A percentile compares a stretch with the other conserved stretches of the same genome.
These are phyloP conservation scores for Pseudonitzschia delicatissima DNA, from an alignment of 108 stramenopile genomes.

Conservation along the genomic window DNA sequence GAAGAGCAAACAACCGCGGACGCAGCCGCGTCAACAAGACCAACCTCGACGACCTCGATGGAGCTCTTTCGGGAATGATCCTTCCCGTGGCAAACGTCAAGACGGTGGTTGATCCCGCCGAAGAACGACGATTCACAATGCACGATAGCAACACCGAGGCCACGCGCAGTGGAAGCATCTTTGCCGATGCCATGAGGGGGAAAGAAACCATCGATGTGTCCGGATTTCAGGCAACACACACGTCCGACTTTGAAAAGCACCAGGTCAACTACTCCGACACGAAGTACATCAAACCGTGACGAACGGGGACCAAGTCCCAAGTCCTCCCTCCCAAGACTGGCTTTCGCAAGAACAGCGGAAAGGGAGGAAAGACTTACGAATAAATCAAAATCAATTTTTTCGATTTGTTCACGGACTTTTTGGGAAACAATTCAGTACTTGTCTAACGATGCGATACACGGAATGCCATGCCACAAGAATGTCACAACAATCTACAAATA, in stretches of 20 bases:
- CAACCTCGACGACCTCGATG: slow-evolving; percentile 2
- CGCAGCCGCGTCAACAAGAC: background rate
- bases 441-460: background rate
- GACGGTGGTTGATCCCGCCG: background rate
- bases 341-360: background rate
- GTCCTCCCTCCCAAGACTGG: slow-evolving; percentile 2
- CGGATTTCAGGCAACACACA: background rate
- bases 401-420: too few species aligned
- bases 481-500: too few species aligned
- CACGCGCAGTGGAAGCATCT: background rate
- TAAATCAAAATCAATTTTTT: background rate
- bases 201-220: background rate
- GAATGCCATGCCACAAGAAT: too few species aligned
- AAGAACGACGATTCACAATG: background rate
- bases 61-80: slow-evolving; percentile 2
- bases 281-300: slow-evolving; percentile 12
- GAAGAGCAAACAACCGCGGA: background rate
- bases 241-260: background rate
- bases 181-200: background rate
- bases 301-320: slow-evolving; percentile 15
- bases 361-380: slow-evolving; percentile 6
- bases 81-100: background rate
- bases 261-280: slow-evolving; percentile 3
- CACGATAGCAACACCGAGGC: background rate
- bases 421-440: background rate